Conservation (phyloP, 345 rosid genomes). For the Heritiera fomes region DNA sequence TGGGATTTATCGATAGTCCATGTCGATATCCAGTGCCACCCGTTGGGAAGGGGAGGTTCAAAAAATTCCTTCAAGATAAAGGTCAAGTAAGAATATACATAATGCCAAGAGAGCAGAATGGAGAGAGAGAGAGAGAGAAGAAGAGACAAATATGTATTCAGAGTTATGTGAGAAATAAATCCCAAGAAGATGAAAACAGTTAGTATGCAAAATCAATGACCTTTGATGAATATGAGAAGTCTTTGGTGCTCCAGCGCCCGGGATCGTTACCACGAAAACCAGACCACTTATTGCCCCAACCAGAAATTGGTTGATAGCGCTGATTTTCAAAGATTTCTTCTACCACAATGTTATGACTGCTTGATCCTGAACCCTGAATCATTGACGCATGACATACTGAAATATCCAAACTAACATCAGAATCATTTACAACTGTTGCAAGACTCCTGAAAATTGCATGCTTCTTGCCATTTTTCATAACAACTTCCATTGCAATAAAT, state of each 20-base stretch:
- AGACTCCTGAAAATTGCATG: slow-evolving; percentile 88
- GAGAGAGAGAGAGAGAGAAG: background rate
- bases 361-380: slow-evolving; percentile 39
- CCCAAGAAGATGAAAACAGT: background rate
- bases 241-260: slow-evolving; percentile 57
- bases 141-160: background rate
- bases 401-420: slow-evolving; percentile 76
- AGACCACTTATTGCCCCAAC: slow-evolving; percentile 53
- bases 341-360: slow-evolving; percentile 38
- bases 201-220: slow-evolving; percentile 29
- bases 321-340: slow-evolving; percentile 71
- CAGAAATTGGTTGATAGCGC: slow-evolving; percentile 41
- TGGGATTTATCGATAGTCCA: slow-evolving; percentile 61
- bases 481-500: slow-evolving; percentile 81
- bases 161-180: background rate
- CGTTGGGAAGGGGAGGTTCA: slow-evolving; percentile 55
- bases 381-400: slow-evolving; percentile 45
- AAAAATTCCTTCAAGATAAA: slow-evolving; percentile 50
- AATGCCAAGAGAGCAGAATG: slow-evolving; percentile 7
- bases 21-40: slow-evolving; percentile 64
- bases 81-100: slow-evolving; percentile 1
- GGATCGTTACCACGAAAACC: slow-evolving; percentile 43
- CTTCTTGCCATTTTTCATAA: slow-evolving; percentile 90
- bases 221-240: slow-evolving; percentile 58
- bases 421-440: slow-evolving; percentile 80